These are phyloP conservation scores for Cyclotella atomus DNA, from an alignment of 108 stramenopile genomes.

Conservation along the genomic window DNA sequence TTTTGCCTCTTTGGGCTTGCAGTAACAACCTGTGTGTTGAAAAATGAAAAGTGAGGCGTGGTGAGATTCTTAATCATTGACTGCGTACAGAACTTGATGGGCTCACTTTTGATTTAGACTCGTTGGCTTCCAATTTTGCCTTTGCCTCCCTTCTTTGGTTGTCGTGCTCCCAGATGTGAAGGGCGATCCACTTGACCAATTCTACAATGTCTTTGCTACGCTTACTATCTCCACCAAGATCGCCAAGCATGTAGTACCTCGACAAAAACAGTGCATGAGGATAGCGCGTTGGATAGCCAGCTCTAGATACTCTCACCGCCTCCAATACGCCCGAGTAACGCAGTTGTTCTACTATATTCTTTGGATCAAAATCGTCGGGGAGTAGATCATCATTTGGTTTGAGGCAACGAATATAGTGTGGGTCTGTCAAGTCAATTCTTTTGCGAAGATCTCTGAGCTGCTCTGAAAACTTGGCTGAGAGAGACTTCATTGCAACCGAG, in stretches of 20 bases:
- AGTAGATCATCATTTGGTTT: constrained; percentile 84
- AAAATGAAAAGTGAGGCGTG: too few relatives aligned
- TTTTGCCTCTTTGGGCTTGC: constrained; percentile 28
- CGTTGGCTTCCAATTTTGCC: constrained; percentile 18
- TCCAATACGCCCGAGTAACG: constrained; percentile 97
- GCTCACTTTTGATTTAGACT: constrained; percentile 15
- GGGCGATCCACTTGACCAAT: constrained; percentile 36
- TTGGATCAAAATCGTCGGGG: constrained; percentile 81
- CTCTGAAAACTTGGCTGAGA: constrained; percentile 81
- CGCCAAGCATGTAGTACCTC: constrained; percentile 50
- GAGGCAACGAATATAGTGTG: constrained; percentile 91
- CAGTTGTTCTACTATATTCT: constrained; percentile 91
- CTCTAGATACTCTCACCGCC: constrained; percentile 66
- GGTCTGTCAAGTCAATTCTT: constrained; percentile 69
- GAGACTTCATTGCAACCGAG: constrained; percentile 65
- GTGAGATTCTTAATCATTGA: too few relatives aligned
- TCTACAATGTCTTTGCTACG: constrained; percentile 42
- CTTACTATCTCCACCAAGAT: constrained; percentile 42
- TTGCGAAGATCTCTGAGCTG: constrained; percentile 77
- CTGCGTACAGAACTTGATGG: background rate
- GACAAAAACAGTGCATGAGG: constrained; percentile 39
- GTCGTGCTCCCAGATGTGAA: constrained; percentile 48
- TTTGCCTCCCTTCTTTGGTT: constrained; percentile 29
- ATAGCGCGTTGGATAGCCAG: constrained; percentile 48
- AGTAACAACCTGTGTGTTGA: too few relatives aligned